Conservation (phyloP, 1,139 yeast species). For the Casaregolazyma lundiana region DNA sequence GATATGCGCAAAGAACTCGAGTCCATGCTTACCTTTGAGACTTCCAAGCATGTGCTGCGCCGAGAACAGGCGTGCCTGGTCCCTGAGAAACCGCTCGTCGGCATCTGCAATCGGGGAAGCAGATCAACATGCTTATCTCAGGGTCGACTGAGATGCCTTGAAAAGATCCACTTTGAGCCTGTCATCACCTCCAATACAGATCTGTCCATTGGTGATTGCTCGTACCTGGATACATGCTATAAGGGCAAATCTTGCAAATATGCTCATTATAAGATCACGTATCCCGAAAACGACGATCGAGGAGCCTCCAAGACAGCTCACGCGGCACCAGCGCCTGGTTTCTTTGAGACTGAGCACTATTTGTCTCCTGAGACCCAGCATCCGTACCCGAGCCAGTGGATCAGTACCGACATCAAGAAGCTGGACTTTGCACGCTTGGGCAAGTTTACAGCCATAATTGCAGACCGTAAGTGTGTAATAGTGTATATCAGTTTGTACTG, state of each 20-base stretch:
- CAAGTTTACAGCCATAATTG: slow-evolving; percentile 78
- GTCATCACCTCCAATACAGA: slow-evolving; percentile 50
- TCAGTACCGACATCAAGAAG: slow-evolving; percentile 72
- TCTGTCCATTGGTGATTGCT: slow-evolving; percentile 76
- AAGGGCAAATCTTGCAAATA: slow-evolving; percentile 76
- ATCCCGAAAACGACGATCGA: slow-evolving; percentile 20
- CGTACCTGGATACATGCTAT: slow-evolving; percentile 90
- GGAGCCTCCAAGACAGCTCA: background rate
- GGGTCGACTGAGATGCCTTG: slow-evolving; percentile 30
- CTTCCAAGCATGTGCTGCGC: slow-evolving; percentile 16
- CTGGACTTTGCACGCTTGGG: slow-evolving; percentile 70
- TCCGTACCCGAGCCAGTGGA: slow-evolving; percentile 69
- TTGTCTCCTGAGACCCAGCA: background rate
- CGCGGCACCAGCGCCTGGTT: background rate
- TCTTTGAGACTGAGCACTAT: slow-evolving; percentile 9
- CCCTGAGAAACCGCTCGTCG: slow-evolving; percentile 18
- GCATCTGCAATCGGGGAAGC: slow-evolving; percentile 20
- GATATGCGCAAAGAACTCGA: slow-evolving; percentile 15
- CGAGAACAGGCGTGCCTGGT: slow-evolving; percentile 14
- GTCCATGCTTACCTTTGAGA: slow-evolving; percentile 15
- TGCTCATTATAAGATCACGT: slow-evolving; percentile 61
- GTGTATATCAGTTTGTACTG: background rate
- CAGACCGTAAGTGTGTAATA: slow-evolving; percentile 49
- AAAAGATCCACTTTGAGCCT: slow-evolving; percentile 34
- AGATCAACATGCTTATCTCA: slow-evolving; percentile 22